phyloP scores from a whole-genome alignment of 495 filamentous ascomycete genomes.

The Daldinia caldariorum region DNA sequence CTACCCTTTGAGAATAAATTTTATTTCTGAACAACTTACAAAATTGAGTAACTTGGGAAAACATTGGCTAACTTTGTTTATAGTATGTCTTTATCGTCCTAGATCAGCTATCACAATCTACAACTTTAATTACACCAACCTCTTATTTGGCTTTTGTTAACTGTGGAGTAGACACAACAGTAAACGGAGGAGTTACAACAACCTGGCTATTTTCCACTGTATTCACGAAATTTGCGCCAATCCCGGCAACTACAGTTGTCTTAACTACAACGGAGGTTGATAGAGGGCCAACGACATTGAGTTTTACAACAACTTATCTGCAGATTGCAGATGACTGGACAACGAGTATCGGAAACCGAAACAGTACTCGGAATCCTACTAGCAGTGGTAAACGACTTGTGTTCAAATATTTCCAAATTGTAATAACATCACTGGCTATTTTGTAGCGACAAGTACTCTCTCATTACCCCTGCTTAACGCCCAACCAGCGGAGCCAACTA shows the following conservation, averaged over 20 bases:
- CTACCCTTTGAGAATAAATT: neutral
- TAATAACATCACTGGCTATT: neutral
- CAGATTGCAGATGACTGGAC: constrained; percentile 3
- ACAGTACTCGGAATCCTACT: neutral
- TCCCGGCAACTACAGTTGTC: constrained; percentile 18
- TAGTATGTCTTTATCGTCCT: neutral
- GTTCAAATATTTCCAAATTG: neutral
- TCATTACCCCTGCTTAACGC: neutral
- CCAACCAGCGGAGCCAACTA: neutral
- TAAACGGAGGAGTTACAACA: neutral
- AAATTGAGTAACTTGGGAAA: neutral
- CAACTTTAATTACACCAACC: no score
- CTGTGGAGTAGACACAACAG: constrained; percentile 5
- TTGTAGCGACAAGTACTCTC: neutral
- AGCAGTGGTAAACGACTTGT: neutral
- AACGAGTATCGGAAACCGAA: no score
- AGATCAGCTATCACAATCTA: no score
- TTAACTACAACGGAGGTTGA: constrained; percentile 5
- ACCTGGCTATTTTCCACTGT: constrained; percentile 8
- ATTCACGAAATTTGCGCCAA: constrained; percentile 3
- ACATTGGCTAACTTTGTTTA: neutral
- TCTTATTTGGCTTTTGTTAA: neutral
- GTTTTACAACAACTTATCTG: constrained; percentile 20
- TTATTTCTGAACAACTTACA: neutral
- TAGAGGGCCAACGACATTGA: neutral